phyloP scores from a whole-genome alignment of 768 basidiomycete species.

The Melanogaster broomeanus region DNA sequence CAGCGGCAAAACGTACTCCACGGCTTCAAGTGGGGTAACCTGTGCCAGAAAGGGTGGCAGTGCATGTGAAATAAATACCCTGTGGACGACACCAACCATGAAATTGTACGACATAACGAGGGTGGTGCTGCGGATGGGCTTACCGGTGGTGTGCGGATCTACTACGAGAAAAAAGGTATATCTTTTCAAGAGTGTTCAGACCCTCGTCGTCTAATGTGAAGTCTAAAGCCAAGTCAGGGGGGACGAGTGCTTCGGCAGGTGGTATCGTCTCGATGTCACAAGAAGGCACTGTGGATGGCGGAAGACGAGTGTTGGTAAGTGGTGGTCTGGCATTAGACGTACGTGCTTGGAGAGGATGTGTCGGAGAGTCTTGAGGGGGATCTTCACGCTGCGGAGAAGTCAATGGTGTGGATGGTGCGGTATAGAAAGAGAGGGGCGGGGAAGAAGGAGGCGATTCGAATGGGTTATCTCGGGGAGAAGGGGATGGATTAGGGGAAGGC shows the following conservation, averaged over 20 bases:
- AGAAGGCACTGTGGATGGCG: slow-evolving; percentile 25
- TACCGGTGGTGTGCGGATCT: slow-evolving; percentile 62
- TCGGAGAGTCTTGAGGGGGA: slow-evolving; percentile 23
- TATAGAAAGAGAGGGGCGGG: slow-evolving; percentile 44
- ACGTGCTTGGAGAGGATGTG: slow-evolving; percentile 19
- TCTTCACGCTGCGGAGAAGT: slow-evolving; percentile 42
- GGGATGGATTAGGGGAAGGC: slow-evolving; percentile 34
- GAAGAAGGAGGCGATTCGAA: slow-evolving; percentile 39
- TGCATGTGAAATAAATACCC: slow-evolving; percentile 83
- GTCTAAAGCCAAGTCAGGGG: slow-evolving; percentile 36
- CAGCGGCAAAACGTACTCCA: slow-evolving; percentile 93
- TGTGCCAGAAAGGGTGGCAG: slow-evolving; percentile 76
- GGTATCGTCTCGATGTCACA: slow-evolving; percentile 29
- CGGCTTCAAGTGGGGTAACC: slow-evolving; percentile 83
- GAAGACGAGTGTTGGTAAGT: slow-evolving; percentile 19
- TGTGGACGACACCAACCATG: slow-evolving; percentile 35
- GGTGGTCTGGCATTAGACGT: slow-evolving; percentile 22
- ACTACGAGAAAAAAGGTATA: slow-evolving; percentile 87
- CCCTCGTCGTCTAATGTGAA: slow-evolving; percentile 73
- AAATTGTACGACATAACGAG: neutral
- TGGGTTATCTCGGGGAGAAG: slow-evolving; percentile 37
- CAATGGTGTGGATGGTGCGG: slow-evolving; percentile 50
- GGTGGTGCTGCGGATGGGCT: slow-evolving; percentile 7
- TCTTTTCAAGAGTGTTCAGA: slow-evolving; percentile 84
- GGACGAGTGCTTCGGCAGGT: slow-evolving; percentile 24